Evolutionary conservation across 305 asterid species (phyloP).

Genomic region (Fraxinus xanthoxyloides): DNA sequence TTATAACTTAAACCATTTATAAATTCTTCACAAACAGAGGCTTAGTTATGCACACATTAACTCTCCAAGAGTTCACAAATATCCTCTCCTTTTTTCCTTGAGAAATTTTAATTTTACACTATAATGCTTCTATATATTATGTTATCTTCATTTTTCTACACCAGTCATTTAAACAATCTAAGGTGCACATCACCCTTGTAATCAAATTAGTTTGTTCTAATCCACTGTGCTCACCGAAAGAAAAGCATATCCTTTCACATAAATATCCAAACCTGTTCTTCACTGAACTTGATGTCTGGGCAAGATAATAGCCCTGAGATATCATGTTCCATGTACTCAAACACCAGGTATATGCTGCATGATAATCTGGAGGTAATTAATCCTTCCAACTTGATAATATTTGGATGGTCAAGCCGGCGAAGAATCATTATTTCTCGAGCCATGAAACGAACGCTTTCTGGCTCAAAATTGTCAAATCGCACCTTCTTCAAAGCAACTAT

Average conservation of each 20-base stretch:
- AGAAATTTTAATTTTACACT: not conserved
- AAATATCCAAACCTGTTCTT: constrained; percentile 68
- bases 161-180: not conserved
- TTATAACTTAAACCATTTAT: not conserved
- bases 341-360: constrained; percentile 89
- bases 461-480: constrained; percentile 91
- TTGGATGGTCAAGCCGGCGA: constrained; percentile 91
- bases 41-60: not conserved
- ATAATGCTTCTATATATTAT: not conserved
- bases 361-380: constrained; percentile 75
- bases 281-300: constrained; percentile 70
- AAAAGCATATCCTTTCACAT: not conserved
- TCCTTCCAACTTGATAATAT: constrained; percentile 78
- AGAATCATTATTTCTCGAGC: constrained; percentile 85
- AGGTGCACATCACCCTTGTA: not conserved
- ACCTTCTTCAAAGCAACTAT: constrained; percentile 91
- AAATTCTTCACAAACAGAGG: not conserved
- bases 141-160: not conserved
- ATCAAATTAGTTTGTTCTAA: not conserved
- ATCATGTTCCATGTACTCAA: constrained; percentile 97
- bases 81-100: not conserved
- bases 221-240: not conserved
- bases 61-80: not conserved
- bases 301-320: constrained; percentile 76
- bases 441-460: constrained; percentile 96